phyloP scores from a whole-genome alignment of 768 basidiomycete species.

The Pisolithus sp. region DNA sequence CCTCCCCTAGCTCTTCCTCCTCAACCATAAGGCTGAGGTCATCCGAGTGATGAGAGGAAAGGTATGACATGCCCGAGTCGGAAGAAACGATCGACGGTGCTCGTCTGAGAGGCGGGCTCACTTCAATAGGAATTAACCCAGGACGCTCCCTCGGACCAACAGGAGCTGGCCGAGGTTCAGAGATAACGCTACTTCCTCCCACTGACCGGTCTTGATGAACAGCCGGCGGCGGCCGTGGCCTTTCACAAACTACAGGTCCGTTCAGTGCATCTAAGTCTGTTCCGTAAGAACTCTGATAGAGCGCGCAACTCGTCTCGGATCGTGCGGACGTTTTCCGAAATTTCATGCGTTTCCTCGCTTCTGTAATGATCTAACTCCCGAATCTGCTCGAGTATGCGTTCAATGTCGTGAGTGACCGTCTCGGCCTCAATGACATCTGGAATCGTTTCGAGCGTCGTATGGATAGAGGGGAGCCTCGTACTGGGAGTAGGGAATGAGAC shows the following conservation, averaged over 20 bases:
- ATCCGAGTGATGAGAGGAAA: constrained; percentile 70
- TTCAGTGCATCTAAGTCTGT: constrained; percentile 20
- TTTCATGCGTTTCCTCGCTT: constrained; percentile 56
- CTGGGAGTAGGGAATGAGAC: constrained; percentile 47
- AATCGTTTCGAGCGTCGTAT: constrained; percentile 39
- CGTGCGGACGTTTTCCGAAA: constrained; percentile 61
- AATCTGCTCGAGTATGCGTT: constrained; percentile 45
- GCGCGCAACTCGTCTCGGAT: constrained; percentile 66
- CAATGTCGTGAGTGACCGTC: constrained; percentile 45
- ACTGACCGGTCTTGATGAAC: constrained; percentile 37
- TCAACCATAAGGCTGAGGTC: constrained; percentile 42
- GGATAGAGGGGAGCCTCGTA: constrained; percentile 43
- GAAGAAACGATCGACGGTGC: constrained; percentile 36
- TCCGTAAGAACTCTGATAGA: constrained; percentile 51
- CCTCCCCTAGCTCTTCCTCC: constrained; percentile 24
- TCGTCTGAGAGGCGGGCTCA: constrained; percentile 40
- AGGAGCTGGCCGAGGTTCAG: constrained; percentile 25
- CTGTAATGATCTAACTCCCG: constrained; percentile 61
- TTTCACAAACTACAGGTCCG: constrained; percentile 12
- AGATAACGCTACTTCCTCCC: constrained; percentile 36
- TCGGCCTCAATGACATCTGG: constrained; percentile 34
- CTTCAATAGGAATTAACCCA: constrained; percentile 25
- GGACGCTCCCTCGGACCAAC: constrained; percentile 20
- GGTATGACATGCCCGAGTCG: constrained; percentile 34
- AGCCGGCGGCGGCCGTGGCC: constrained; percentile 10